Evolutionary conservation across 1,284 basidiomycete genomes (phyloP).

Genomic region (Sanghuangporus baumii): DNA sequence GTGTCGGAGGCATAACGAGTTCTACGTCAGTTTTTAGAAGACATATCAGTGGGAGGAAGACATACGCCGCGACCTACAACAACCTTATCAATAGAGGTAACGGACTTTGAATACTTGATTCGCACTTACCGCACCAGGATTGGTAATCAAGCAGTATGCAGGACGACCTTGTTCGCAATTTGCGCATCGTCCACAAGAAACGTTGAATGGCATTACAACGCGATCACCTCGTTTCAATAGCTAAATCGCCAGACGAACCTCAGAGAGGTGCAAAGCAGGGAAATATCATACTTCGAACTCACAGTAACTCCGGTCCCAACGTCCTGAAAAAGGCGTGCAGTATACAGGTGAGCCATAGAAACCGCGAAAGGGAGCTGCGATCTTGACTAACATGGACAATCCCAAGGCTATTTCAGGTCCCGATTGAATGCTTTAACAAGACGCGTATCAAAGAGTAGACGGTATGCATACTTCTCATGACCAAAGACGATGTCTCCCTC

Average conservation of each 20-base stretch:
- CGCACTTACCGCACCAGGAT: conserved; percentile 46
- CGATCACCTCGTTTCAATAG: conserved; percentile 45
- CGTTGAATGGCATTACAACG: conserved; percentile 52
- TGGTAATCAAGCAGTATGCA: conserved; percentile 49
- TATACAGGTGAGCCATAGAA: neutral
- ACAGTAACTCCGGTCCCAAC: conserved; percentile 38
- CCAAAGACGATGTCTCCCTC: conserved; percentile 46
- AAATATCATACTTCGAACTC: conserved; percentile 12
- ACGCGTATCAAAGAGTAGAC: neutral
- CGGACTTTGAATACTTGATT: neutral
- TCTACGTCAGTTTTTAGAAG: neutral
- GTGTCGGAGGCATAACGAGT: neutral
- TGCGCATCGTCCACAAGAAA: conserved; percentile 47
- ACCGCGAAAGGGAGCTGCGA: neutral
- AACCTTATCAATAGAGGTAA: neutral
- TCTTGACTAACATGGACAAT: conserved; percentile 36
- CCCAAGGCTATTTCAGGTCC: conserved; percentile 33
- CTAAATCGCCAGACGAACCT: conserved; percentile 22
- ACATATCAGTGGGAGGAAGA: neutral
- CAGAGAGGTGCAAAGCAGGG: neutral
- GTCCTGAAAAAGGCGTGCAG: conserved; percentile 27
- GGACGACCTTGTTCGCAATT: conserved; percentile 48
- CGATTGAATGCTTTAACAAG: neutral
- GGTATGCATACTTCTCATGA: conserved; percentile 40
- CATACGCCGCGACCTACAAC: neutral